These are phyloP conservation scores for Colletotrichum sp. DNA, from an alignment of 2,329 filamentous ascomycete species.

Conservation along the genomic window DNA sequence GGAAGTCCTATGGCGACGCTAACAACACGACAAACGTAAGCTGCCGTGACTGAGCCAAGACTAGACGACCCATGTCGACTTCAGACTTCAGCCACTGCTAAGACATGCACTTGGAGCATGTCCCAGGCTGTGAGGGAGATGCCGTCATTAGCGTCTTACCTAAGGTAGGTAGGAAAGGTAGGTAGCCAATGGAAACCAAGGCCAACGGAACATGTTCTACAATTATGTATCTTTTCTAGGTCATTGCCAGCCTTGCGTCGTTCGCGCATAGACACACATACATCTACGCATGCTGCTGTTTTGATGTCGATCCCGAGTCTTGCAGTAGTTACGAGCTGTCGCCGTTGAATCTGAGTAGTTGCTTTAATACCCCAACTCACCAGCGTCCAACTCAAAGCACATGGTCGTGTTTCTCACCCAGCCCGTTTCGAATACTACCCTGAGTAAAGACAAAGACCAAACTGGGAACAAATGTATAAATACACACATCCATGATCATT, in stretches of 20 bases:
- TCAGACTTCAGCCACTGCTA: neutral
- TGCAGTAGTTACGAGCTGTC: neutral
- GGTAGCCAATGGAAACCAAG: neutral
- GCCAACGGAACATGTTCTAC: neutral
- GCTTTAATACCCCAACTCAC: neutral
- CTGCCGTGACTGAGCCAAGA: neutral
- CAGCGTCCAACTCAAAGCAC: neutral
- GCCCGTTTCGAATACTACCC: neutral
- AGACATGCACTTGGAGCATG: neutral
- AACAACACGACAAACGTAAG: constrained; percentile 3
- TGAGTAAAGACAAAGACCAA: neutral
- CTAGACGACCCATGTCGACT: neutral
- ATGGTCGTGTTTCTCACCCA: neutral
- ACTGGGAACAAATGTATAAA: neutral
- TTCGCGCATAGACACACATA: neutral
- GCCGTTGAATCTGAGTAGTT: neutral
- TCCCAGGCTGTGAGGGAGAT: neutral
- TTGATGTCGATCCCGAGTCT: neutral
- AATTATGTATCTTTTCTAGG: neutral
- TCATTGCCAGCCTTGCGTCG: neutral
- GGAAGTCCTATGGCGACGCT: neutral
- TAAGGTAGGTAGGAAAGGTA: neutral
- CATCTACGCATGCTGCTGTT: neutral
- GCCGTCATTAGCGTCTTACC: neutral
- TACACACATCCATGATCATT: neutral